Conservation (phyloP, 169 alveolate genomes). For the Eimeria tenella region DNA sequence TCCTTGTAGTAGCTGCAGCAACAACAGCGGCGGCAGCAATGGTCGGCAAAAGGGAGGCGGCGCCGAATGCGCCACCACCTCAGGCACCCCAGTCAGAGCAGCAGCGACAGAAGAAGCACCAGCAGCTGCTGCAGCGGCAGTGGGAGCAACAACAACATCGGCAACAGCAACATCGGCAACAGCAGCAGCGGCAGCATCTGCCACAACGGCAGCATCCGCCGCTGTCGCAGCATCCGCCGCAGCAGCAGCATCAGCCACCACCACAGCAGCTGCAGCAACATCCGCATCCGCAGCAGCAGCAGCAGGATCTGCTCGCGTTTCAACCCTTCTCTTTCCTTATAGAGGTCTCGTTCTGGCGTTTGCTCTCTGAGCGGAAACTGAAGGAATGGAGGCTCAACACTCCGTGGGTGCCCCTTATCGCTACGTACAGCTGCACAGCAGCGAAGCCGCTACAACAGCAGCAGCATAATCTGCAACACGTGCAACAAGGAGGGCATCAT, state of each 20-base stretch:
- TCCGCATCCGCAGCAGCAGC: slow-evolving; percentile 4
- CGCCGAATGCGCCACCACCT: not conserved
- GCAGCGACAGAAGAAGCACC: not conserved
- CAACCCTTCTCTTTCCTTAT: slow-evolving; percentile 59
- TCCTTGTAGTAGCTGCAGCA: not conserved
- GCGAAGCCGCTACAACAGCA: slow-evolving; percentile 61
- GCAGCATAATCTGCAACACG: slow-evolving; percentile 39
- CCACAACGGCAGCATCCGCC: slow-evolving; percentile 1
- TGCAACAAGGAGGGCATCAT: not conserved
- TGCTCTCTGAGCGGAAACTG: slow-evolving; percentile 46
- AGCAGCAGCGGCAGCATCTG: not conserved
- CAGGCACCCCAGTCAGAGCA: not conserved
- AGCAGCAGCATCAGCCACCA: not conserved
- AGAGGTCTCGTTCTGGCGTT: slow-evolving; percentile 68
- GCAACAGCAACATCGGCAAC: not conserved
- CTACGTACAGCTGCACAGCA: slow-evolving; percentile 24
- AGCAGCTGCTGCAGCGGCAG: not conserved
- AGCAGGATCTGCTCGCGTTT: slow-evolving; percentile 20
- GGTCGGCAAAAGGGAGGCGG: slow-evolving; percentile 1
- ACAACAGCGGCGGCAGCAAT: slow-evolving; percentile 38
- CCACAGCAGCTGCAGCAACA: not conserved
- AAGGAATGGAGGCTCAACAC: slow-evolving; percentile 69
- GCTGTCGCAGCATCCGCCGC: not conserved
- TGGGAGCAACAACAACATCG: not conserved
- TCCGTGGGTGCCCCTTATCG: slow-evolving; percentile 74